phyloP scores from a whole-genome alignment of 2,329 filamentous ascomycete genomes.

The Cercospora brassicicola region DNA sequence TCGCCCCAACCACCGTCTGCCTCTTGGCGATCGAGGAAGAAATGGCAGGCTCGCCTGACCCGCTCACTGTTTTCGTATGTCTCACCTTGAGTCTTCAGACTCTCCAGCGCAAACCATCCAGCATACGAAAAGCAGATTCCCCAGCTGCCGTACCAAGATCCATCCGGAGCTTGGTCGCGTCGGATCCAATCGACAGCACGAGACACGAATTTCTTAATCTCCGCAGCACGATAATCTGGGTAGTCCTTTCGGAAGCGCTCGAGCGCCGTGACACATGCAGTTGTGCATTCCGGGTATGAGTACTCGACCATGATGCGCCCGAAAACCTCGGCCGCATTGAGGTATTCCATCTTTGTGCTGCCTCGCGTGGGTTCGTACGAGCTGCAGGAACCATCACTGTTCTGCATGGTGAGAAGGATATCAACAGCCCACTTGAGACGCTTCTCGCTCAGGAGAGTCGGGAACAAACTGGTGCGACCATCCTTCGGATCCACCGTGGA shows the following conservation, averaged over 20 bases:
- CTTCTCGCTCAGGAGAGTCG: conserved; percentile 69
- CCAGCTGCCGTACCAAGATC: conserved; percentile 98
- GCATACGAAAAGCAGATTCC: conserved; percentile 98
- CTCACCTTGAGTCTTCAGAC: conserved; percentile 77
- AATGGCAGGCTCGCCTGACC: conserved; percentile 76
- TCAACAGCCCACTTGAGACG: conserved; percentile 87
- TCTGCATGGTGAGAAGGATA: conserved; percentile 88
- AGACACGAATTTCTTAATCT: conserved; percentile 71
- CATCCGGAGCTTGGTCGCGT: conserved; percentile 71
- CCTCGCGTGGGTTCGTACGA: conserved; percentile 86
- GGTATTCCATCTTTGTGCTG: conserved; percentile 72
- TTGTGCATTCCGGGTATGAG: conserved; percentile 96
- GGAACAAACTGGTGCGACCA: conserved; percentile 52
- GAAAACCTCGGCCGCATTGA: conserved; percentile 97
- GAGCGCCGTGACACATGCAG: conserved; percentile 84
- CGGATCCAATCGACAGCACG: conserved; percentile 82
- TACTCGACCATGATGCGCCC: conserved; percentile 98
- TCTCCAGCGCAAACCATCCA: conserved; percentile 92
- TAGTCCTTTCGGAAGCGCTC: conserved; percentile 78
- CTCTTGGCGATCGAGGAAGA: conserved; percentile 80
- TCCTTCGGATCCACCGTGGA: conserved; percentile 59
- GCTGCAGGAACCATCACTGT: conserved; percentile 78
- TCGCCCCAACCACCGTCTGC: conserved; percentile 95
- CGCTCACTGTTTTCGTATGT: conserved; percentile 71
- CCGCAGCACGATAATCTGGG: conserved; percentile 72